These are phyloP conservation scores for Hypocreales sp. DNA, from an alignment of 2,329 filamentous ascomycete genomes.

Conservation along the genomic window DNA sequence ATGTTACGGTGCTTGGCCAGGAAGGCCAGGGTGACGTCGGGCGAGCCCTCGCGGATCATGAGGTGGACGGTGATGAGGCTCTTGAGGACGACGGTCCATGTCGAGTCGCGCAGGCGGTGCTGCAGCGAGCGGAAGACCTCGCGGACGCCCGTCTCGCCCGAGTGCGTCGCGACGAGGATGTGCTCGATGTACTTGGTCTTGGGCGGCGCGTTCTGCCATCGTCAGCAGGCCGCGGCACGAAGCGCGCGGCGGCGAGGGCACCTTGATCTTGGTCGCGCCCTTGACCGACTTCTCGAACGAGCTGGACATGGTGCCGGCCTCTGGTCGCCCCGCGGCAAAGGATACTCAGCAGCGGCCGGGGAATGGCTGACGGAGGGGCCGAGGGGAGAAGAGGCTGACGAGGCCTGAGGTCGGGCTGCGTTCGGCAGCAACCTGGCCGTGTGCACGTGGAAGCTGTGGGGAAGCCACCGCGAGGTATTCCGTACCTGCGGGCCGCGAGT, in stretches of 20 bases:
- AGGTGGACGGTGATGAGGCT: conserved; percentile 87
- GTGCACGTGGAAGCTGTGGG: too few species aligned
- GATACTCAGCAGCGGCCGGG: conserved; percentile 1
- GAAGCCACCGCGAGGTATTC: too few species aligned
- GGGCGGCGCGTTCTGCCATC: conserved; percentile 84
- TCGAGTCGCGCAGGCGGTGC: conserved; percentile 78
- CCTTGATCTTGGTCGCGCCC: conserved; percentile 96
- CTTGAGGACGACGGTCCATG: conserved; percentile 99
- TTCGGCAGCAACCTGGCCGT: too few species aligned
- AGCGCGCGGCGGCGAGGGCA: too few species aligned
- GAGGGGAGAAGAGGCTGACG: conserved; percentile 1
- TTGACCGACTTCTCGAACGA: conserved; percentile 99
- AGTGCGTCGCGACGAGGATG: conserved; percentile 87
- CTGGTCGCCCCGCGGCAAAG: neutral
- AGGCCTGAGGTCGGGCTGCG: too few species aligned
- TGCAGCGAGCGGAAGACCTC: conserved; percentile 92
- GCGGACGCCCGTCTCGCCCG: conserved; percentile 83
- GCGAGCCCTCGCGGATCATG: conserved; percentile 92
- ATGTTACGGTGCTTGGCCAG: conserved; percentile 69
- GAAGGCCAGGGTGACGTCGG: conserved; percentile 75
- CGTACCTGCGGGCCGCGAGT: too few species aligned
- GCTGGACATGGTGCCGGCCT: conserved; percentile 46
- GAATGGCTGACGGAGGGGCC: conserved; percentile 2
- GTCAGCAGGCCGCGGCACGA: too few species aligned
- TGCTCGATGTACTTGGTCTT: conserved; percentile 99